Evolutionary conservation across 148 eudicot genomes (phyloP), one percentile per base, ranked within the genome.

Genomic region (Vaccinium myrtillus): DNA sequence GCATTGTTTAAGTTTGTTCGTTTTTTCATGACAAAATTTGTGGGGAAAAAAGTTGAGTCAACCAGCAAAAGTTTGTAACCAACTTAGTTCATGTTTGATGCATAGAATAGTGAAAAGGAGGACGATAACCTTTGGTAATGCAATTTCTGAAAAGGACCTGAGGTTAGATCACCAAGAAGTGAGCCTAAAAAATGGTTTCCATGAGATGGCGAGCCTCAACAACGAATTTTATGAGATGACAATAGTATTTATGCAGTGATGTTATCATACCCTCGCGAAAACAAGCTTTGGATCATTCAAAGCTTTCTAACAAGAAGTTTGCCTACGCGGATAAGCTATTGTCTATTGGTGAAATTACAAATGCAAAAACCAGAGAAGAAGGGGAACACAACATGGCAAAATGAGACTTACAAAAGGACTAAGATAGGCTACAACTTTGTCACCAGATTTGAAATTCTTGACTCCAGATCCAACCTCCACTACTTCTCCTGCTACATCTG

Each of bases 401-500:
- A 61, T 43, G 50, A 67, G 53, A 90, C 92, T 90, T 91, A 91
- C 96, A 61, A 74, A 6, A 82, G 48, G 81, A 76, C 80, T 61
- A 63, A 92, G 87, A 27, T 86, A 11, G 39, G 95, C 91, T 27
- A 94, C 91, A 53, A 96, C 95, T 88, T 96, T 93, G 87, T 93
- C 96, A 63, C 98, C 96, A n/a, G 86, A 81, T 85, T 96, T 91
- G 77, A 92, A 91, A 50, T 90, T 91, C 49, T 81, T 84, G 63
- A 93, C 95, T 81, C 75, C 87, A 82, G 92, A 78, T 83, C 98
- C 98, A 90, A 86, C 83, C 85, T 92, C 90, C 56, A 92, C 90
- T 51, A 95, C 94, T 85, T 93, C 98, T 87, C 98, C 98, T 15
- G 98, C 98, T 63, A 94, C 79, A 87, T 94, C 98, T 88, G 85